Base-by-base conservation (phyloP, 163 green algal genomes). In the Prototheca cutis region DNA sequence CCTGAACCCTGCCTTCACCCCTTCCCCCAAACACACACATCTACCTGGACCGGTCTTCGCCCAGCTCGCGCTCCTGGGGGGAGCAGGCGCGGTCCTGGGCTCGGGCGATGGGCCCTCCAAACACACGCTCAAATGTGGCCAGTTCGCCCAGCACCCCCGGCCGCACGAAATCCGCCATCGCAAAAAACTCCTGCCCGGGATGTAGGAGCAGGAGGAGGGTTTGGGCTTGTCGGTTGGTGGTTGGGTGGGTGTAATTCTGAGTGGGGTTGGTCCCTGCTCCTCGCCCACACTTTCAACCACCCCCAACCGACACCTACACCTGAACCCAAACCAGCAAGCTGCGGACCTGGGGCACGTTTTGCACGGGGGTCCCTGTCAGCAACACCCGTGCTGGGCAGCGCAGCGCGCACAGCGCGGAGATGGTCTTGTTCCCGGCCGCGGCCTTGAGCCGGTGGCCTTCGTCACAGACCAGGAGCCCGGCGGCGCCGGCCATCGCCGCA, bases 381-480 rank as follows among this genome's bases (percentile, higher is more conserved):
- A 95, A 61, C 15, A 95, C 71, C 31, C 82, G 71, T 10, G 71
- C 67, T 3, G 30, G 62, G 70, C 83, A 93, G 47, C 53, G 56
- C 23, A 93, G 73, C 28, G 62, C 53, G n/a, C 75, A 67, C 48
- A 93, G 76, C 6, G 80, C 71, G 13, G 73, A 62, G 42, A 90
- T 88, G 45, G 87, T 94, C 71, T 93, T 86, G 72, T 79, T 93
- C 49, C 84, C 86, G 24, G 63, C 66, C 0, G 77, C 79, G 6
- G 68, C 63, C 65, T 91, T 94, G 4, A 94, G 81, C 23, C 73
- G 66, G 75, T 90, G 82, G 2, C 72, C 81, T 61, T 93, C 85
- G 55, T 93, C 87, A 63, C 79, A 89, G 40, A 93, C 75, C 29
- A 88, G 71, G 47, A 95, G 63, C 59, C 92, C 78, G 34, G 67